A percentile compares a stretch with the other conserved stretches of the same genome.
Conservation (phyloP, 345 rosid genomes). For the Litchi chinensis region DNA sequence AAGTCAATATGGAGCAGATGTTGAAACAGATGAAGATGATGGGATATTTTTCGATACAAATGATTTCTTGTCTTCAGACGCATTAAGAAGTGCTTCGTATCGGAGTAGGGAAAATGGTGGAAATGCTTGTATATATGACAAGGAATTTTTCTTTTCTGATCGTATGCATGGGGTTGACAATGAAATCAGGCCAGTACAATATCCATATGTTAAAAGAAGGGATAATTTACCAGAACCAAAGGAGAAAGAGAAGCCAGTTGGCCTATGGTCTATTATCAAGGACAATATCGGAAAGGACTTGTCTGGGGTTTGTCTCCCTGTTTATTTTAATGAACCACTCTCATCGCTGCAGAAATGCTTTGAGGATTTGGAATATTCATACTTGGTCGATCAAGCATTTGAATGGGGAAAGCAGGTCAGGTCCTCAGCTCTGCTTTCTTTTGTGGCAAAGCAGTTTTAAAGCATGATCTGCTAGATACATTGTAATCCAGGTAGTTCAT, state of each 20-base stretch:
- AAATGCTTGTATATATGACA: slow-evolving; percentile 56
- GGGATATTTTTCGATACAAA: slow-evolving; percentile 77
- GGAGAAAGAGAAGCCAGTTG: slow-evolving; percentile 96
- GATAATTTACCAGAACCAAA: slow-evolving; percentile 92
- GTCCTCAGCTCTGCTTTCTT: slow-evolving; percentile 38
- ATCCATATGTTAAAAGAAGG: slow-evolving; percentile 86
- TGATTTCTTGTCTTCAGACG: slow-evolving; percentile 84
- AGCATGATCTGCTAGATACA: slow-evolving; percentile 34
- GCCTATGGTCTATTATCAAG: slow-evolving; percentile 97
- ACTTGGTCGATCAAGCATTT: slow-evolving; percentile 84
- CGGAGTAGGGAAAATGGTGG: slow-evolving; percentile 73
- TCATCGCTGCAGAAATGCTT: slow-evolving; percentile 98
- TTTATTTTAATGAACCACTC: slow-evolving; percentile 94
- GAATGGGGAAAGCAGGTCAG: slow-evolving; percentile 99
- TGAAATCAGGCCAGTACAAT: slow-evolving; percentile 58
- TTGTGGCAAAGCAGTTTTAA: slow-evolving; percentile 33
- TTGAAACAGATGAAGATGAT: slow-evolving; percentile 92
- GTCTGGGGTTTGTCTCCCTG: slow-evolving; percentile 99
- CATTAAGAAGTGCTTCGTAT: slow-evolving; percentile 88
- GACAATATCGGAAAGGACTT: slow-evolving; percentile 98
- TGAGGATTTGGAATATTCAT: slow-evolving; percentile 96
- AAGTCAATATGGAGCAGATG: slow-evolving; percentile 89
- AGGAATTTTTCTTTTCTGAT: slow-evolving; percentile 64
- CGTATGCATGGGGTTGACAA: slow-evolving; percentile 41
- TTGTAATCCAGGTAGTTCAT: slow-evolving; percentile 26